Evolutionary conservation across 1,139 yeast species (phyloP).

Genomic region (Kluyveromyces sp.): DNA sequence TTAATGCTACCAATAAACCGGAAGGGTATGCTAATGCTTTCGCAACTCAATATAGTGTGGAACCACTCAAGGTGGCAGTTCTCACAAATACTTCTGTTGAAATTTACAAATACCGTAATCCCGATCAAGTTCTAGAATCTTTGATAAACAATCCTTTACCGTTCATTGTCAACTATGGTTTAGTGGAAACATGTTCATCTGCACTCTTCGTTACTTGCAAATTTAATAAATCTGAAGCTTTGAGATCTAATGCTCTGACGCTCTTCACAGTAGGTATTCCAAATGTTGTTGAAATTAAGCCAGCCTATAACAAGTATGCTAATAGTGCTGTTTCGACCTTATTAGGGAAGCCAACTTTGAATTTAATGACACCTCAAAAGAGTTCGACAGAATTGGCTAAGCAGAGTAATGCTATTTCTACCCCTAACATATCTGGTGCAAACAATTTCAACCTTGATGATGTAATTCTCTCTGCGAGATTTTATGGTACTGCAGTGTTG

Average conservation of each 20-base stretch:
- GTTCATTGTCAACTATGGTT: slow-evolving; percentile 50
- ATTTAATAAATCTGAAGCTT: slow-evolving; percentile 49
- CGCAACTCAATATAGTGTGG: slow-evolving; percentile 71
- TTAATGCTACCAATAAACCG: slow-evolving; percentile 65
- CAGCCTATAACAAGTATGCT: slow-evolving; percentile 28
- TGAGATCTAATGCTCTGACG: slow-evolving; percentile 34
- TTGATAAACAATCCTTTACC: slow-evolving; percentile 49
- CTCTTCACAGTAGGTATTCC: slow-evolving; percentile 35
- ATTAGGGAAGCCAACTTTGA: slow-evolving; percentile 18
- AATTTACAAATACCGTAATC: slow-evolving; percentile 68
- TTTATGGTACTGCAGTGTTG: slow-evolving; percentile 82
- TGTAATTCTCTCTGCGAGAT: slow-evolving; percentile 82
- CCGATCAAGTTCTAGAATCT: slow-evolving; percentile 67
- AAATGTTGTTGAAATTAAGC: slow-evolving; percentile 32
- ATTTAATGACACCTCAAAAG: slow-evolving; percentile 18
- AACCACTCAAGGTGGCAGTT: slow-evolving; percentile 65
- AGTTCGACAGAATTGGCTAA: slow-evolving; percentile 8
- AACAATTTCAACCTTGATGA: slow-evolving; percentile 43
- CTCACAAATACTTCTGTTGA: slow-evolving; percentile 74
- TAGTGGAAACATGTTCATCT: slow-evolving; percentile 77
- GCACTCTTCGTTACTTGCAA: slow-evolving; percentile 78
- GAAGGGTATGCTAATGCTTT: slow-evolving; percentile 76
- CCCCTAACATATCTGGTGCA: slow-evolving; percentile 6
- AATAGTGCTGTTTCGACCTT: slow-evolving; percentile 25
- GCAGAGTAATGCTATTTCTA: slow-evolving; percentile 7